Evolutionary conservation across 768 basidiomycete genomes (phyloP).

Genomic region (Auricularia heimuer): DNA sequence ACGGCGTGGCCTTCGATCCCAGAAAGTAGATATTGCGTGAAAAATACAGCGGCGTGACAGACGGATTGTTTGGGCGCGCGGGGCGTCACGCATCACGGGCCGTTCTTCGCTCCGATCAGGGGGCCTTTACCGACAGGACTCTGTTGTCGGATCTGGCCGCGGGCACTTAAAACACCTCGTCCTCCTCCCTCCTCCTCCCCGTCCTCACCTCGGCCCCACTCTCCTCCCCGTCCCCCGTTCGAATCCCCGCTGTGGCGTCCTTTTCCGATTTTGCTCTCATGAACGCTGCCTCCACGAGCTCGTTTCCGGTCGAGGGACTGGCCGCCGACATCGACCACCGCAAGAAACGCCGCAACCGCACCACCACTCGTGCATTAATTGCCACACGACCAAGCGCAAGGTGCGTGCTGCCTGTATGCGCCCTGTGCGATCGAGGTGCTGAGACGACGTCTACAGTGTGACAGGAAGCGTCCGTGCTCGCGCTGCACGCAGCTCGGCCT

Average conservation of each 20-base stretch:
- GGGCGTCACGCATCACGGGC: not conserved
- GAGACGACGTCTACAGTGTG: conserved; percentile 45
- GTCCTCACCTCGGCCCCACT: not conserved
- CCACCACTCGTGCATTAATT: conserved; percentile 83
- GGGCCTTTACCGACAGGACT: not conserved
- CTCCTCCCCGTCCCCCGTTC: not conserved
- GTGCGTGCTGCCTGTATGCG: conserved; percentile 29
- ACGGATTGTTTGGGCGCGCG: too few species aligned
- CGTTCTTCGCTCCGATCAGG: not conserved
- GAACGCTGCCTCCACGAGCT: not conserved
- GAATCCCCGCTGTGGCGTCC: not conserved
- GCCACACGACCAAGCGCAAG: conserved; percentile 92
- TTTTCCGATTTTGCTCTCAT: not conserved
- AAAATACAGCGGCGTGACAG: not conserved
- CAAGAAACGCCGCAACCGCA: conserved; percentile 83
- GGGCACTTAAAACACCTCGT: not conserved
- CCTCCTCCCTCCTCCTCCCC: not conserved
- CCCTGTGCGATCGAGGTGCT: conserved; percentile 8
- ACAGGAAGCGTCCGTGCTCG: conserved; percentile 84
- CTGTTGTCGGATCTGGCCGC: not conserved
- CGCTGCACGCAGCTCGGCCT: conserved; percentile 84
- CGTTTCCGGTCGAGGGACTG: not conserved
- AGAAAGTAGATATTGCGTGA: not conserved
- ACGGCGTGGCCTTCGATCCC: not conserved
- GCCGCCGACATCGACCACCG: conserved; percentile 24